phyloP scores from a whole-genome alignment of 169 alveolate species.

The Cryptosporidium sp. region DNA sequence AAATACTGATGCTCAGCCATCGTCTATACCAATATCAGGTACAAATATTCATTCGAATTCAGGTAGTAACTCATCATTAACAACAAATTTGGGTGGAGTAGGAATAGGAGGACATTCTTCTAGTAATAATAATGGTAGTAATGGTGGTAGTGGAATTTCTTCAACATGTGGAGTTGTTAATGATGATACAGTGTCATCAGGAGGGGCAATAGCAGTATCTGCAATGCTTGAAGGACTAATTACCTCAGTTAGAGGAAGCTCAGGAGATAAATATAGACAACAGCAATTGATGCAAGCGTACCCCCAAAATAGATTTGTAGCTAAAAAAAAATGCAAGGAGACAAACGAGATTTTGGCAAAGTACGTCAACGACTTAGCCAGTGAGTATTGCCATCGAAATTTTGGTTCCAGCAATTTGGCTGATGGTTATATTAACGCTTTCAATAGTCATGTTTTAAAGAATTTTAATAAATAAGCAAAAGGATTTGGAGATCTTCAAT shows the following conservation, averaged over 20 bases:
- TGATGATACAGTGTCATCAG: slow-evolving; percentile 10
- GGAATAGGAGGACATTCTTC: not conserved
- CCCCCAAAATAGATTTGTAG: slow-evolving; percentile 67
- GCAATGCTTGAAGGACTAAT: slow-evolving; percentile 63
- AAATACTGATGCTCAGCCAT: not conserved
- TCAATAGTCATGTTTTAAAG: slow-evolving; percentile 68
- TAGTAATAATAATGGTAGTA: not conserved
- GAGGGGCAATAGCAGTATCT: slow-evolving; percentile 75
- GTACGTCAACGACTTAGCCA: slow-evolving; percentile 62
- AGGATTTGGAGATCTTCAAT: slow-evolving; percentile 10
- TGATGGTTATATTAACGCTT: slow-evolving; percentile 71
- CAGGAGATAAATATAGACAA: slow-evolving; percentile 69
- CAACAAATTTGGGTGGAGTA: not conserved
- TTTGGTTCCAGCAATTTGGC: slow-evolving; percentile 71
- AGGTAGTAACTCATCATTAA: not conserved
- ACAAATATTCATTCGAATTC: not conserved
- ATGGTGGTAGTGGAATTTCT: not conserved
- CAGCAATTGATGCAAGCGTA: slow-evolving; percentile 59
- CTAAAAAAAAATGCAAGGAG: slow-evolving; percentile 65
- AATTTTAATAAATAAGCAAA: slow-evolving; percentile 11
- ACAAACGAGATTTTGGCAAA: slow-evolving; percentile 70
- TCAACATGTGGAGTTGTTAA: not conserved
- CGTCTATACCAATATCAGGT: not conserved
- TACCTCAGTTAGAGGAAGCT: slow-evolving; percentile 66
- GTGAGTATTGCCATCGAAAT: slow-evolving; percentile 71